A percentile compares a stretch with the other conserved stretches of the same genome.
phyloP scores from a whole-genome alignment of 1,284 basidiomycete genomes.

The Sanghuangporus weigelae region DNA sequence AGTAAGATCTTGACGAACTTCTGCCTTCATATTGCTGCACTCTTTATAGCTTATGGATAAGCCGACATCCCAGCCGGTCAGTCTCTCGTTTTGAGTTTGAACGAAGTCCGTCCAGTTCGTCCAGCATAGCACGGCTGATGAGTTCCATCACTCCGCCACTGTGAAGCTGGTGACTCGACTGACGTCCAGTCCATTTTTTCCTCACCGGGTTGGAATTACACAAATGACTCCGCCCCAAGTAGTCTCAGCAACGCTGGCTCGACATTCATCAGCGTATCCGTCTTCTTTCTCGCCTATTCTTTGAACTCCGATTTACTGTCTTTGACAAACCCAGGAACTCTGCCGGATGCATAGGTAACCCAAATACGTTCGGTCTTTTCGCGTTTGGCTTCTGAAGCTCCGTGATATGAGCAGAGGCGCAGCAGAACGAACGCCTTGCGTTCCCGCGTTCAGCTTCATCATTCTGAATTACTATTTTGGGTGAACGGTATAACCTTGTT shows the following conservation, averaged over 20 bases:
- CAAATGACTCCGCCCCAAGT: background rate
- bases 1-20: background rate
- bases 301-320: slow-evolving; percentile 2
- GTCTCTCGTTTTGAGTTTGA: background rate
- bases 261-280: background rate
- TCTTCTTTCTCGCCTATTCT: background rate
- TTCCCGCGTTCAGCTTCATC: background rate
- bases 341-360: slow-evolving; percentile 3
- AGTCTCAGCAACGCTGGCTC: background rate
- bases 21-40: background rate
- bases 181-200: background rate
- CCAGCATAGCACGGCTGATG: slow-evolving; percentile 5
- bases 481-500: background rate
- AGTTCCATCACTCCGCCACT: slow-evolving; percentile 4
- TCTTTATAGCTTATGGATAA: background rate
- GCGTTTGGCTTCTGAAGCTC: slow-evolving; percentile 1
- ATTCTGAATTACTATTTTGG: background rate
- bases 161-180: slow-evolving; percentile 7
- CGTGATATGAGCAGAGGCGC: slow-evolving; percentile 2
- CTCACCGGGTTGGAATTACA: background rate
- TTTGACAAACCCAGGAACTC: slow-evolving; percentile 5
- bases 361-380: background rate
- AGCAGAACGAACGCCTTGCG: background rate
- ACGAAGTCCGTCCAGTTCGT: background rate
- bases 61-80: background rate